Conservation (phyloP, 495 filamentous ascomycete genomes). For the Pyrenula massariospora region DNA sequence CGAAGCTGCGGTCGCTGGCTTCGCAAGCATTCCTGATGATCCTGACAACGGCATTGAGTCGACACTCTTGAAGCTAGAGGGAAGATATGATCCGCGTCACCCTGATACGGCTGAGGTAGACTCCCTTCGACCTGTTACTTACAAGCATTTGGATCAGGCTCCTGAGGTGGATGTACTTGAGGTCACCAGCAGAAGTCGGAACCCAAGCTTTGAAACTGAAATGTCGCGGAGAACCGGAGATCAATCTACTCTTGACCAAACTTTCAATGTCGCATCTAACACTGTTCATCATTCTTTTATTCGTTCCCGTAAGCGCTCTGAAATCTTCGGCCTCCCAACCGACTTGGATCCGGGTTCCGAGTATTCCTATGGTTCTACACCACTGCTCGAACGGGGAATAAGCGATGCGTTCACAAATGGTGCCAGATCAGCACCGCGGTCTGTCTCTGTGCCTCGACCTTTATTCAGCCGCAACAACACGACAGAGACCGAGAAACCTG, state of each 20-base stretch:
- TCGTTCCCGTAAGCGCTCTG: background rate
- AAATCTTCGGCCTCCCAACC: background rate
- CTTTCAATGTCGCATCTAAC: background rate
- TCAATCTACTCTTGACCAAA: background rate
- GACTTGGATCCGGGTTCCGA: slow-evolving; percentile 40
- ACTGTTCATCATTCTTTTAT: background rate
- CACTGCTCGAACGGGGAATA: slow-evolving; percentile 59
- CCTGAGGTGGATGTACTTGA: background rate
- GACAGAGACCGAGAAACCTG: slow-evolving; percentile 14
- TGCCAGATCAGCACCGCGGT: slow-evolving; percentile 4
- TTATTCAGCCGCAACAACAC: slow-evolving; percentile 15
- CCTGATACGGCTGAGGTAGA: background rate
- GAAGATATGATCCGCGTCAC: slow-evolving; percentile 51
- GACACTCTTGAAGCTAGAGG: slow-evolving; percentile 84
- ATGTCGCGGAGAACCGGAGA: slow-evolving; percentile 7
- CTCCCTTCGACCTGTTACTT: background rate
- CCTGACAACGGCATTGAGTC: slow-evolving; percentile 91
- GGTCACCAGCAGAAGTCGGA: background rate
- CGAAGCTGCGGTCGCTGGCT: slow-evolving; percentile 75
- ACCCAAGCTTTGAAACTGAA: background rate
- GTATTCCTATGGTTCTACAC: slow-evolving; percentile 66
- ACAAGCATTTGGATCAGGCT: background rate
- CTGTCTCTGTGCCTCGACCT: slow-evolving; percentile 6
- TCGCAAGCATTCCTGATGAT: slow-evolving; percentile 84
- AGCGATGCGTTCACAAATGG: slow-evolving; percentile 33